phyloP scores from a whole-genome alignment of 2,329 filamentous ascomycete species.

The Fusarium anthophilum region DNA sequence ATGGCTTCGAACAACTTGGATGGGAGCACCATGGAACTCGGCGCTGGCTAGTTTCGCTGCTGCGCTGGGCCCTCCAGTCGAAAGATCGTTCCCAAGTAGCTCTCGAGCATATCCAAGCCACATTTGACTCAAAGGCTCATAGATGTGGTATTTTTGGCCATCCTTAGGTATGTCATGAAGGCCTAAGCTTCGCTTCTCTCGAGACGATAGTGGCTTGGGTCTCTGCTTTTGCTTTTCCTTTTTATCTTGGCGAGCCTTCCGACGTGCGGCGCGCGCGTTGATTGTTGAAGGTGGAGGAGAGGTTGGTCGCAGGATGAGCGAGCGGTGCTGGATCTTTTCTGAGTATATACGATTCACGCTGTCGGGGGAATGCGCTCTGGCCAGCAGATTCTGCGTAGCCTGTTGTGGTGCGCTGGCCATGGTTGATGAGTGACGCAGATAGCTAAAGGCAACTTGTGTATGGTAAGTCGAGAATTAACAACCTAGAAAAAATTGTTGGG shows the following conservation, averaged over 20 bases:
- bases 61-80: conserved; percentile 64
- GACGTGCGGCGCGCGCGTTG: conserved; percentile 66
- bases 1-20: conserved; percentile 83
- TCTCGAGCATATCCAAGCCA: conserved; percentile 91
- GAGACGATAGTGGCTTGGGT: conserved; percentile 78
- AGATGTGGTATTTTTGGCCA: conserved; percentile 73
- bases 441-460: background rate
- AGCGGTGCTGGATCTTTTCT: conserved; percentile 84
- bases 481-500: conserved; percentile 9
- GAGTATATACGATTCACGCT: conserved; percentile 76
- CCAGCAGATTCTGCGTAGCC: conserved; percentile 72
- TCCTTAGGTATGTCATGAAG: conserved; percentile 78
- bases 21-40: conserved; percentile 87
- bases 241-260: conserved; percentile 57
- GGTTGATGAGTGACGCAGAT: background rate
- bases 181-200: conserved; percentile 76
- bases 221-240: conserved; percentile 60
- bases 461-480: background rate
- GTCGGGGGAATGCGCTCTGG: conserved; percentile 80
- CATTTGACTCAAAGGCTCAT: conserved; percentile 77
- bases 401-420: conserved; percentile 51
- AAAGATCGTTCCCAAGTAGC: conserved; percentile 71
- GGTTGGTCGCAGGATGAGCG: conserved; percentile 80
- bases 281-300: conserved; percentile 68
- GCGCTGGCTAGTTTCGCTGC: conserved; percentile 83